Conservation (phyloP, 208 protist genomes). For the Leishmania martiniquensis region DNA sequence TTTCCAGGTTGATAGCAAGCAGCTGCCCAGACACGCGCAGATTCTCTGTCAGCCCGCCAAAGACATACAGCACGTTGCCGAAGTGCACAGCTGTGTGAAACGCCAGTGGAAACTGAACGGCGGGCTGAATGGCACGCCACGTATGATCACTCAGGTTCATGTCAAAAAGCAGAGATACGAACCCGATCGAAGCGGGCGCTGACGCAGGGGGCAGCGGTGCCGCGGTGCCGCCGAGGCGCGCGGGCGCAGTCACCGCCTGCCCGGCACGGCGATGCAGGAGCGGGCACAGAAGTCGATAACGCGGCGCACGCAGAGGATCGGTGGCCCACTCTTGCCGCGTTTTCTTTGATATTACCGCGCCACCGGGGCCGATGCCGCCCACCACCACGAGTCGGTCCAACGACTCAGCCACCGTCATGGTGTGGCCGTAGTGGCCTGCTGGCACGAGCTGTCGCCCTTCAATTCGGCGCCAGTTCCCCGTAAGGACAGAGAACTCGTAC, state of each 20-base stretch:
- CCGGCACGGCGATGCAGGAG: slow-evolving; percentile 15
- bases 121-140: slow-evolving; percentile 81
- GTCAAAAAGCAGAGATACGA: slow-evolving; percentile 84
- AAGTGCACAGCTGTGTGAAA: slow-evolving; percentile 76
- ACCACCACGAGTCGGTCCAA: slow-evolving; percentile 70
- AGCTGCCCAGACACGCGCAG: slow-evolving; percentile 71
- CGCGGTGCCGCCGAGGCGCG: slow-evolving; percentile 1
- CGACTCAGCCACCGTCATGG: slow-evolving; percentile 54
- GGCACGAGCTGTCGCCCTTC: slow-evolving; percentile 79
- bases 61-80: slow-evolving; percentile 67
- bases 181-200: slow-evolving; percentile 41
- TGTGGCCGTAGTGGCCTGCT: slow-evolving; percentile 79
- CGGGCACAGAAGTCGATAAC: slow-evolving; percentile 34
- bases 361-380: slow-evolving; percentile 78
- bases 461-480: slow-evolving; percentile 74
- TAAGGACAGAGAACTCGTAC: slow-evolving; percentile 87
- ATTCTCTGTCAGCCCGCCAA: slow-evolving; percentile 79
- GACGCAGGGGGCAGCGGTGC: neutral
- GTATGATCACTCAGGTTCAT: slow-evolving; percentile 63
- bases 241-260: neutral
- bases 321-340: slow-evolving; percentile 9
- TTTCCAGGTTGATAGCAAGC: slow-evolving; percentile 59
- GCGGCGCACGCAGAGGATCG: slow-evolving; percentile 33
- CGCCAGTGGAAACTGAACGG: slow-evolving; percentile 57
- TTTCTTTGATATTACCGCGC: slow-evolving; percentile 12